These are phyloP conservation scores for Aureobasidium lini DNA, from an alignment of 2,329 filamentous ascomycete genomes.

Conservation along the genomic window DNA sequence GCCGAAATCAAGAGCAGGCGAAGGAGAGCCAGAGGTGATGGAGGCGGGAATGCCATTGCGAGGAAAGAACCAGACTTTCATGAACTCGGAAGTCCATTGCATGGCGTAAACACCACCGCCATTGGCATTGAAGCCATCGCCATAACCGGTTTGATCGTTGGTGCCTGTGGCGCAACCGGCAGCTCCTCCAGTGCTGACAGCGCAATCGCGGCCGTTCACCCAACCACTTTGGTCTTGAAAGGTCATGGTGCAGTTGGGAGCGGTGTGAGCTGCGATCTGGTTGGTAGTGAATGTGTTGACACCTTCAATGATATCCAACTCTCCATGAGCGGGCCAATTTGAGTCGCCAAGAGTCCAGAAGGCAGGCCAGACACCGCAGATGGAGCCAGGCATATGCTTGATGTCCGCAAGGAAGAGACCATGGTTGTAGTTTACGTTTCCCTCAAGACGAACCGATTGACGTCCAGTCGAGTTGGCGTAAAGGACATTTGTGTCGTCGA, in stretches of 20 bases:
- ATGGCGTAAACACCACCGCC: slow-evolving; percentile 41
- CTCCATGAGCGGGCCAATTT: slow-evolving; percentile 34
- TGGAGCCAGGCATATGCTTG: slow-evolving; percentile 42
- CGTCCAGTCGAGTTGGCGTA: slow-evolving; percentile 22
- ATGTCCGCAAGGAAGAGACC: slow-evolving; percentile 44
- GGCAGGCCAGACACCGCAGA: slow-evolving; percentile 43
- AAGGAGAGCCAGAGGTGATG: slow-evolving; percentile 44
- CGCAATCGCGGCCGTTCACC: slow-evolving; percentile 44
- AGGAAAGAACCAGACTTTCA: slow-evolving; percentile 76
- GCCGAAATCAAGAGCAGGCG: slow-evolving; percentile 48
- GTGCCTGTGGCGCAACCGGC: slow-evolving; percentile 26
- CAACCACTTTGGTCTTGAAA: slow-evolving; percentile 35
- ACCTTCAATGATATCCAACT: slow-evolving; percentile 43
- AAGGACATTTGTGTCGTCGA: slow-evolving; percentile 12
- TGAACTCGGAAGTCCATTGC: slow-evolving; percentile 60
- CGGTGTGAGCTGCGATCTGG: slow-evolving; percentile 16
- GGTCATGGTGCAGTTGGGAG: slow-evolving; percentile 32
- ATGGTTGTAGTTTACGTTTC: slow-evolving; percentile 37
- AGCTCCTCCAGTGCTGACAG: slow-evolving; percentile 37
- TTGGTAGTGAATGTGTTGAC: slow-evolving; percentile 36
- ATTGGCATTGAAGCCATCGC: slow-evolving; percentile 43
- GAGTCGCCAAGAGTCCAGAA: slow-evolving; percentile 28
- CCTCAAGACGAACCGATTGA: slow-evolving; percentile 39
- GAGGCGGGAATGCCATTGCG: slow-evolving; percentile 56
- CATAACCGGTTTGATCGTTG: slow-evolving; percentile 23